Conservation (phyloP, 176 grass and related monocot genomes). For the Guadua angustifolia region DNA sequence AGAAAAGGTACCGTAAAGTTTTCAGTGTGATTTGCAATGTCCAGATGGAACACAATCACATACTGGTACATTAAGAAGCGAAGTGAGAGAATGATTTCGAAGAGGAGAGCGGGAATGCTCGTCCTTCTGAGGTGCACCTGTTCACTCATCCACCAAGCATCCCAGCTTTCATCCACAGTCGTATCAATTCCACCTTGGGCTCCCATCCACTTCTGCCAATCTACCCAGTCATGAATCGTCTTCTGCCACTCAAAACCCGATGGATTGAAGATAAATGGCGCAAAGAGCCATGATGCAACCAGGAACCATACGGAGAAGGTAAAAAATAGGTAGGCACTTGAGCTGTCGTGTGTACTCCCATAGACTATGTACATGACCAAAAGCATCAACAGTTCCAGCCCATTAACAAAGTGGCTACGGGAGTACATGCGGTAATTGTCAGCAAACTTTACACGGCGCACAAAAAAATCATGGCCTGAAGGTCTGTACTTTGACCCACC, state of each 20-base stretch:
- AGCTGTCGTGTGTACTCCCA: too few relatives aligned
- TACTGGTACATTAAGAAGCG: conserved; percentile 96
- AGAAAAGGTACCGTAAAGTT: conserved; percentile 73
- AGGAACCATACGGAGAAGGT: conserved; percentile 82
- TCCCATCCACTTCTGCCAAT: conserved; percentile 91
- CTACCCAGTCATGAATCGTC: conserved; percentile 88
- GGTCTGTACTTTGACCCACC: conserved; percentile 87
- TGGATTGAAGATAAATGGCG: conserved; percentile 88
- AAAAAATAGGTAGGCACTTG: conserved; percentile 62
- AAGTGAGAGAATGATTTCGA: conserved; percentile 77
- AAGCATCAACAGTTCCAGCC: conserved; percentile 81
- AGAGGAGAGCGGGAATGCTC: conserved; percentile 62
- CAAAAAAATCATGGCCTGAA: conserved; percentile 87
- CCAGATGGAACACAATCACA: conserved; percentile 92
- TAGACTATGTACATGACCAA: conserved; percentile 51
- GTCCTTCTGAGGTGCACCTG: conserved; percentile 78
- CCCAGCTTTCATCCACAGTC: conserved; percentile 75
- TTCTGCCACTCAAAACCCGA: conserved; percentile 96
- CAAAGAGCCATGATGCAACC: conserved; percentile 85
- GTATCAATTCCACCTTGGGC: conserved; percentile 84
- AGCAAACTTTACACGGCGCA: conserved; percentile 86
- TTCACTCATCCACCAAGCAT: conserved; percentile 90
- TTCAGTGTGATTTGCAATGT: conserved; percentile 62
- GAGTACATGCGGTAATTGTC: conserved; percentile 95
- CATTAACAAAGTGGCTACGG: conserved; percentile 96